Percentiles rank a stretch among this genome's conserved stretches.
Conservation (phyloP, 306 rosid genomes). For the Lablab purpureus region DNA sequence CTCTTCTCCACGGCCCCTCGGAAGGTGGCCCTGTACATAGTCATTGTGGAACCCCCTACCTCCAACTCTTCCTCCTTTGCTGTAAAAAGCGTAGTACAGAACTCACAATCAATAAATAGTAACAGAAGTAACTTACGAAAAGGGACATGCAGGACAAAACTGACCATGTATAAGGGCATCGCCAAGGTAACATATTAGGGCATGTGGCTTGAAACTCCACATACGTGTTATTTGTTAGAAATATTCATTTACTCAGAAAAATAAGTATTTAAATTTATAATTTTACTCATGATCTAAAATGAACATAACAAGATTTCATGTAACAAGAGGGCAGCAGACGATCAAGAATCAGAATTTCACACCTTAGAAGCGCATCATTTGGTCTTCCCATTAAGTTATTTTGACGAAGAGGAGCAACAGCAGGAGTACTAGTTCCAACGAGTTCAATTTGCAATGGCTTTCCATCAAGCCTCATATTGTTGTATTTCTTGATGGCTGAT, state of each 20-base stretch:
- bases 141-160: background rate
- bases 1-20: slow-evolving; percentile 40
- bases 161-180: slow-evolving; percentile 12
- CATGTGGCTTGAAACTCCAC: slow-evolving; percentile 17
- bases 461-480: slow-evolving; percentile 69
- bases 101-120: slow-evolving; percentile 14
- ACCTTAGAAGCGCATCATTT: slow-evolving; percentile 46
- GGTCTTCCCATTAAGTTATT: slow-evolving; percentile 49
- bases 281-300: background rate
- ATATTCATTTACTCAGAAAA: background rate
- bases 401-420: slow-evolving; percentile 28
- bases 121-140: background rate
- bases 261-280: slow-evolving; percentile 1
- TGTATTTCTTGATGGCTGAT: slow-evolving; percentile 63
- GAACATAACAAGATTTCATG: slow-evolving; percentile 25
- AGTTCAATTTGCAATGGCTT: slow-evolving; percentile 66
- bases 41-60: slow-evolving; percentile 37
- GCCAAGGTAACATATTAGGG: background rate
- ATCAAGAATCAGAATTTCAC: slow-evolving; percentile 25
- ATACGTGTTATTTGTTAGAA: background rate
- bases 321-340: background rate
- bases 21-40: slow-evolving; percentile 15
- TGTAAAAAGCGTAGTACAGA: slow-evolving; percentile 30
- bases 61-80: slow-evolving; percentile 42
- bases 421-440: slow-evolving; percentile 53